These are phyloP conservation scores for Trifolium pratense DNA, from an alignment of 306 rosid species.

Conservation along the genomic window DNA sequence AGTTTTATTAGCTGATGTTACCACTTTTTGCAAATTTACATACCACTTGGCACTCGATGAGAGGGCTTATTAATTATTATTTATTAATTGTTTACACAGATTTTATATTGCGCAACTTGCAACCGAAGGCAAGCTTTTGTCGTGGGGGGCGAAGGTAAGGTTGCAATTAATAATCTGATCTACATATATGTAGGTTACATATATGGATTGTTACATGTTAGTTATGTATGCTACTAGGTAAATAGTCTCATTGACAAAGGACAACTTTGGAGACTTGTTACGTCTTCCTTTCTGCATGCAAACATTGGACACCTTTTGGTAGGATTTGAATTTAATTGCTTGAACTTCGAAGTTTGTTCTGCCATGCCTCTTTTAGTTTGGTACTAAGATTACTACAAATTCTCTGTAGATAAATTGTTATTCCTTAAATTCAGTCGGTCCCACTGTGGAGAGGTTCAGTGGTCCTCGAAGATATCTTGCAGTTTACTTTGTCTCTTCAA, in stretches of 20 bases:
- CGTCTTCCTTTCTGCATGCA: conserved; percentile 89
- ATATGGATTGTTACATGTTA: conserved; percentile 28
- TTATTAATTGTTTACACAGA: conserved; percentile 56
- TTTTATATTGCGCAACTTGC: conserved; percentile 73
- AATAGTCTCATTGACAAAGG: conserved; percentile 80
- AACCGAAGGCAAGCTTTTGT: conserved; percentile 68
- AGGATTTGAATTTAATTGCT: conserved; percentile 36
- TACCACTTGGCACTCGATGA: not conserved
- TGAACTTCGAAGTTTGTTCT: conserved; percentile 34
- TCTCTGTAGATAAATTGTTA: conserved; percentile 76
- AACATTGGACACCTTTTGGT: conserved; percentile 88
- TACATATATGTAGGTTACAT: not conserved
- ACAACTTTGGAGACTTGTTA: conserved; percentile 85
- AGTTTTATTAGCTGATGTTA: conserved; percentile 12
- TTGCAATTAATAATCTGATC: conserved; percentile 31
- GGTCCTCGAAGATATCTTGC: conserved; percentile 83
- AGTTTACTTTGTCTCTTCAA: conserved; percentile 76
- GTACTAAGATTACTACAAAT: conserved; percentile 7
- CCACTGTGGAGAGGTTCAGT: conserved; percentile 76
- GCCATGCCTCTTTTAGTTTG: conserved; percentile 22
- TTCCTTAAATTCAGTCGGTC: conserved; percentile 86
- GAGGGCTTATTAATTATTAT: conserved; percentile 35
- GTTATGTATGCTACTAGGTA: conserved; percentile 51
- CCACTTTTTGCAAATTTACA: conserved; percentile 14
- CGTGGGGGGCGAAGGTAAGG: conserved; percentile 95